These are phyloP conservation scores for Acanthamoeba healyi DNA, from an alignment of 208 protist genomes.

Conservation along the genomic window DNA sequence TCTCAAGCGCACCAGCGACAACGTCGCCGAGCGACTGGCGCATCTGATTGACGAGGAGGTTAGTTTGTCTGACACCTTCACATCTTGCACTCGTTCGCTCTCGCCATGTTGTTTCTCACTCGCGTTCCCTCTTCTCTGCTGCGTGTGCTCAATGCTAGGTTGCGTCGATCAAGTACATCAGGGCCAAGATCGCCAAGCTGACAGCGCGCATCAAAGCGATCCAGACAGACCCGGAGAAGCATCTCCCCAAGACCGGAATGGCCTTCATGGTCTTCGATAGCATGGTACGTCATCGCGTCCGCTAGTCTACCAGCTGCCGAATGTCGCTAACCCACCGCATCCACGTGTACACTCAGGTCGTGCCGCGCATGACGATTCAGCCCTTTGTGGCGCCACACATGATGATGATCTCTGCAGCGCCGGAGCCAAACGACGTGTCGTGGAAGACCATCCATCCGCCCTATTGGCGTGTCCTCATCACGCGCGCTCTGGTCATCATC, in stretches of 20 bases:
- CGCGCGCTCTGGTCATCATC: background rate
- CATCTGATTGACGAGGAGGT: slow-evolving; percentile 46
- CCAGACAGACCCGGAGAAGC: background rate
- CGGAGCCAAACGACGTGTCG: slow-evolving; percentile 57
- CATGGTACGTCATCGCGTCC: background rate
- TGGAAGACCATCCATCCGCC: slow-evolving; percentile 47
- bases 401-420: slow-evolving; percentile 19
- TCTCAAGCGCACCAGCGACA: slow-evolving; percentile 32
- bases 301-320: too few relatives aligned
- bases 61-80: too few relatives aligned
- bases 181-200: background rate
- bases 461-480: slow-evolving; percentile 26
- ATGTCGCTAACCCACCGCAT: too few relatives aligned
- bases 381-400: slow-evolving; percentile 27
- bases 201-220: background rate
- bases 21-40: background rate
- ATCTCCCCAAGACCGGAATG: slow-evolving; percentile 19
- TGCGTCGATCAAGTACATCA: slow-evolving; percentile 15
- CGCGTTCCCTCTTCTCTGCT: background rate
- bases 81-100: too few relatives aligned
- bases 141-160: background rate
- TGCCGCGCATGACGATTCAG: slow-evolving; percentile 60
- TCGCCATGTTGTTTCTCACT: too few relatives aligned
- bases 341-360: too few relatives aligned
- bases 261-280: slow-evolving; percentile 53